These are phyloP conservation scores for Mycena galopus DNA, from an alignment of 768 basidiomycete species.

Conservation along the genomic window DNA sequence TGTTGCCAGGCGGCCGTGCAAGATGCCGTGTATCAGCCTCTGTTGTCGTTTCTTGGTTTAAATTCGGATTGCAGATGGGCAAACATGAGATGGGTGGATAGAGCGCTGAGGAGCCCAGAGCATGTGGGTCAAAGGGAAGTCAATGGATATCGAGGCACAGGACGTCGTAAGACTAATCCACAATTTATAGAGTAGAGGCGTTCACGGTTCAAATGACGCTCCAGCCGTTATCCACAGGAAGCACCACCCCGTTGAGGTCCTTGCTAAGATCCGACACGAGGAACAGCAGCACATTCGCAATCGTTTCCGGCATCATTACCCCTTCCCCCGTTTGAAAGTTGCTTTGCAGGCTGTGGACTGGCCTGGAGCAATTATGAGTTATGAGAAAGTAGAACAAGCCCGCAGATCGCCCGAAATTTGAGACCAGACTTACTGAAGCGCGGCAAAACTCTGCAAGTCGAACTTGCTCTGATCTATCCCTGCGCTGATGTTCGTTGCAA, in stretches of 20 bases:
- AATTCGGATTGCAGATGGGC: too few species aligned
- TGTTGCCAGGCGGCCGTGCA: too few species aligned
- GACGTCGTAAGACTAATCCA: too few species aligned
- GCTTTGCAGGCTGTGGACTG: neutral
- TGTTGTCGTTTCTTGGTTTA: too few species aligned
- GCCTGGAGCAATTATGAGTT: neutral
- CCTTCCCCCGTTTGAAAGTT: neutral
- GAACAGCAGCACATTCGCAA: neutral
- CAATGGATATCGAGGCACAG: too few species aligned
- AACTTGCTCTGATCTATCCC: neutral
- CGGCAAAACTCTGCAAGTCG: neutral
- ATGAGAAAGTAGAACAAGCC: too few species aligned
- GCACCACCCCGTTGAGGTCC: neutral
- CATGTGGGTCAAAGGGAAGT: too few species aligned
- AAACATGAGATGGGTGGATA: too few species aligned
- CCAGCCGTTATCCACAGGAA: neutral
- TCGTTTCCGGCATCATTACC: neutral
- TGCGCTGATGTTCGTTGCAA: neutral
- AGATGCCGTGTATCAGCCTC: too few species aligned
- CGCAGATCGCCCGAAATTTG: neutral
- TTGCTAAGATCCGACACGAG: conserved; percentile 1
- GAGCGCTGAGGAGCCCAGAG: too few species aligned
- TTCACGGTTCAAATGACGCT: neutral
- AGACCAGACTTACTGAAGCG: neutral
- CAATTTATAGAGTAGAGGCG: too few species aligned